These are phyloP conservation scores for Incumbomyces lentus DNA, from an alignment of 2,329 filamentous ascomycete species.

Conservation along the genomic window DNA sequence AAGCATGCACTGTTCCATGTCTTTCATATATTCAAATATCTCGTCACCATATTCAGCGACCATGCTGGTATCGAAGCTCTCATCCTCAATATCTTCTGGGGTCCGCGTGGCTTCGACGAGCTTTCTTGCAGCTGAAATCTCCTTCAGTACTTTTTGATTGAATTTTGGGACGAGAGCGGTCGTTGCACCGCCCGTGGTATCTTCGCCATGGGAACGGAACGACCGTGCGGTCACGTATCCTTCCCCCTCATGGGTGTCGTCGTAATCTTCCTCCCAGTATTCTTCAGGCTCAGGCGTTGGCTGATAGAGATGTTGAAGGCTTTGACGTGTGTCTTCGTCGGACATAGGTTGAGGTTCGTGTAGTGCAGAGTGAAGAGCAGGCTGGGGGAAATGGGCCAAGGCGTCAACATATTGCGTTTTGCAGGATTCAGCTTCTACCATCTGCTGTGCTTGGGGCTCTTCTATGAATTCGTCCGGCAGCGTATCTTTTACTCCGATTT, in stretches of 20 bases:
- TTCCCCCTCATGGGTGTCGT: constrained; percentile 59
- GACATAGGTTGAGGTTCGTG: neutral
- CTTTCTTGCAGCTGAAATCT: constrained; percentile 58
- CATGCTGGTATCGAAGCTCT: constrained; percentile 91
- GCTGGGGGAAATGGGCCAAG: constrained; percentile 6
- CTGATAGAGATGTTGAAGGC: constrained; percentile 16
- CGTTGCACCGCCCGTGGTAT: constrained; percentile 55
- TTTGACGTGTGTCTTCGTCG: constrained; percentile 9
- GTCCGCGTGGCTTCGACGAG: constrained; percentile 58
- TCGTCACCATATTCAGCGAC: constrained; percentile 94
- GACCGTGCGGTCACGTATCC: constrained; percentile 67
- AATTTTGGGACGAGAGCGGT: constrained; percentile 62
- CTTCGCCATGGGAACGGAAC: constrained; percentile 63
- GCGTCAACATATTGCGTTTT: constrained; percentile 9
- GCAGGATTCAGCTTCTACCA: neutral
- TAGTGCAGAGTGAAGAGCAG: neutral
- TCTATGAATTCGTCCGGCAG: constrained; percentile 3
- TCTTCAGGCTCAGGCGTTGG: constrained; percentile 50
- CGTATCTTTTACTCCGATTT: neutral
- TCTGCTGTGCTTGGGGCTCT: neutral
- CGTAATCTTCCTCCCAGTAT: constrained; percentile 64
- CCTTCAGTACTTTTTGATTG: constrained; percentile 57
- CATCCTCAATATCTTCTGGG: constrained; percentile 72
- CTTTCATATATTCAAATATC: constrained; percentile 84
- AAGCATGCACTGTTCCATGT: constrained; percentile 74